Percentiles rank a stretch among this genome's conserved stretches.
phyloP scores from a whole-genome alignment of 2,329 filamentous ascomycete genomes.

The Neofusicoccum sp. region DNA sequence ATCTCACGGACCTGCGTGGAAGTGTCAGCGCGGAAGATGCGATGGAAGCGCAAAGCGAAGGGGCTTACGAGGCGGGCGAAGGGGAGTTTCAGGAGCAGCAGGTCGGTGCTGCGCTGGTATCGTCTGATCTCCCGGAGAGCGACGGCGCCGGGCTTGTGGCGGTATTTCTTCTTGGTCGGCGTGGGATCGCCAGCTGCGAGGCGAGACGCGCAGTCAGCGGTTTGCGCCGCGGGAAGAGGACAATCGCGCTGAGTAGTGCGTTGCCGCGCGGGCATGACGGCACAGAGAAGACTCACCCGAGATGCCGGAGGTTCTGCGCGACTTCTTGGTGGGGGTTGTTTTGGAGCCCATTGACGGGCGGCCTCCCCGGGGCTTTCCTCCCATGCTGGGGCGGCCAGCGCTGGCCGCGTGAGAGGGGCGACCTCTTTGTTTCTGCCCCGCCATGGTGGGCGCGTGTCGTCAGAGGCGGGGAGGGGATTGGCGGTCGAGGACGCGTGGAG shows the following conservation, averaged over 20 bases:
- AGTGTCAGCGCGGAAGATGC: background rate
- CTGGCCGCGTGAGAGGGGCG: background rate
- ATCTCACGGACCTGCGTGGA: constrained; percentile 66
- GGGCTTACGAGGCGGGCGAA: constrained; percentile 82
- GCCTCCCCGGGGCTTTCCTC: background rate
- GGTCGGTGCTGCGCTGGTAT: constrained; percentile 97
- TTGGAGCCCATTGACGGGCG: background rate
- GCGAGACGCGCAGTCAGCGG: background rate
- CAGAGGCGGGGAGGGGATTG: background rate
- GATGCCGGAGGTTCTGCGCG: constrained; percentile 1
- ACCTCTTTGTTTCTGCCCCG: background rate
- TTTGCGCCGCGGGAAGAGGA: no score
- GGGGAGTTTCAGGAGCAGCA: constrained; percentile 94
- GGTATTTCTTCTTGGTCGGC: constrained; percentile 36
- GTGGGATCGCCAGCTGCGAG: constrained; percentile 31
- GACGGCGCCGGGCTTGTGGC: constrained; percentile 70
- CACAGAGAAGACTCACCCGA: background rate
- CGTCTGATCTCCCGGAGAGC: constrained; percentile 98
- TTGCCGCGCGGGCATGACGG: background rate
- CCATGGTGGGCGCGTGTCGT: background rate
- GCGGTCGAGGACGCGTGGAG: background rate
- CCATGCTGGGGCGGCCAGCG: no score
- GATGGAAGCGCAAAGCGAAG: background rate
- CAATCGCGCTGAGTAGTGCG: no score
- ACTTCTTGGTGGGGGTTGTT: background rate